Evolutionary conservation across 139 green algal genomes (phyloP).

Genomic region (Pleodorina starrii): DNA sequence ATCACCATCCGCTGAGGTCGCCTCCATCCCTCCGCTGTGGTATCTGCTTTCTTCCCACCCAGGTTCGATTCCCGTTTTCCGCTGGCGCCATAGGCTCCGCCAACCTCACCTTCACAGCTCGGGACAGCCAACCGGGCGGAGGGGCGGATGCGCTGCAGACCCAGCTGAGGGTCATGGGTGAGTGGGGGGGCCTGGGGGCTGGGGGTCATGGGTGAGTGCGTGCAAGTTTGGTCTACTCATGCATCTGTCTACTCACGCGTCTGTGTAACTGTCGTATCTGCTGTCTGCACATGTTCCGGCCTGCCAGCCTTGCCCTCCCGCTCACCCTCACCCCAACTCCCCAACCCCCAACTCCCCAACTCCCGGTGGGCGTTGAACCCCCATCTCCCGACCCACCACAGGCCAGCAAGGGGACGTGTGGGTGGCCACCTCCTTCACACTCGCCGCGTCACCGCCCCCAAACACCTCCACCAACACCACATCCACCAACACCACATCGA

Average conservation of each 20-base stretch:
- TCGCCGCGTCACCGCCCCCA: constrained; percentile 8
- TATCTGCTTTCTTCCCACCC: no score
- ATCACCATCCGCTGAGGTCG: neutral
- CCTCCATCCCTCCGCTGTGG: no score
- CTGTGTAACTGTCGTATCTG: no score
- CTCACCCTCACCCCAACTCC: no score
- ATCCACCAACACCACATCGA: no score
- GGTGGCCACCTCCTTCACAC: constrained; percentile 69
- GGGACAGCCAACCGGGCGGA: neutral
- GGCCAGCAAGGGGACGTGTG: constrained; percentile 57
- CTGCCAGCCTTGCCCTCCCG: no score
- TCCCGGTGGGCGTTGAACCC: no score
- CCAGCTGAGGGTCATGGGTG: constrained; percentile 19
- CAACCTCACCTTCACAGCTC: constrained; percentile 45
- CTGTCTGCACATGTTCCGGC: no score
- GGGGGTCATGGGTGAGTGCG: neutral
- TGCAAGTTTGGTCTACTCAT: no score
- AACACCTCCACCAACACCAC: no score
- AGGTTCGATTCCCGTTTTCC: constrained; percentile 64
- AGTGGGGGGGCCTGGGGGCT: neutral
- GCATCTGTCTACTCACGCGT: no score
- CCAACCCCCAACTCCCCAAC: no score
- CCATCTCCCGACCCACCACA: neutral
- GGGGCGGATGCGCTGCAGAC: constrained; percentile 2
- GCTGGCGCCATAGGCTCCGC: constrained; percentile 46